Conservation (phyloP, 75 land plant genomes). For the Pinus tabuliformis region DNA sequence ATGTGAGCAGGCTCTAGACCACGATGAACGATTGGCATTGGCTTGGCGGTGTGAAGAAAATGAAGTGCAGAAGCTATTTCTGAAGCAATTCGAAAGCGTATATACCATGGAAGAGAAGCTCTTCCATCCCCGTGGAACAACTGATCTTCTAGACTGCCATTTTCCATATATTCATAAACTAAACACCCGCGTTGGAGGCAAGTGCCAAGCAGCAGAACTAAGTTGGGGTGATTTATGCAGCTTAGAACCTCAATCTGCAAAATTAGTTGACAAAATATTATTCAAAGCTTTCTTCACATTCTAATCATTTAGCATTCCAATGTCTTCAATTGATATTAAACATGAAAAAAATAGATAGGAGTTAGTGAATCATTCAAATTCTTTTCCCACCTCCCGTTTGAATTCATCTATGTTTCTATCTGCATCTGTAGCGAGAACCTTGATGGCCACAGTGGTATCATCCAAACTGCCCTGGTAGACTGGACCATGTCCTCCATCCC, state of each 20-base stretch:
- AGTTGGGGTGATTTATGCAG: conserved; percentile 35
- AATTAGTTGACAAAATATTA: too few species aligned
- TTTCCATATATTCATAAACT: conserved; percentile 61
- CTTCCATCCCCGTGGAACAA: conserved; percentile 23
- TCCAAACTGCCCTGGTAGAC: conserved; percentile 41
- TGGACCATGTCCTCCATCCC: conserved; percentile 56
- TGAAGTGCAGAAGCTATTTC: conserved; percentile 35
- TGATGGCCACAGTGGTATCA: conserved; percentile 40
- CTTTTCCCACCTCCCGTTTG: neutral
- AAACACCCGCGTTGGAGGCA: conserved; percentile 45
- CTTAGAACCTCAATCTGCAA: conserved; percentile 45
- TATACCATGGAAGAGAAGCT: conserved; percentile 27
- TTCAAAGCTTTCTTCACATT: too few species aligned
- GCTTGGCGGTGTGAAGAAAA: conserved; percentile 41
- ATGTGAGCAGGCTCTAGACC: conserved; percentile 59
- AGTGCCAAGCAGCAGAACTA: conserved; percentile 43
- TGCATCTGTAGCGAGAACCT: conserved; percentile 35
- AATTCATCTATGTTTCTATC: conserved; percentile 38
- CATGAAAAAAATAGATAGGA: too few species aligned
- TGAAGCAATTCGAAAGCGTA: conserved; percentile 28
- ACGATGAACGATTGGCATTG: conserved; percentile 49
- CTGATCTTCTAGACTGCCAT: conserved; percentile 55
- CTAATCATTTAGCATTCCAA: neutral
- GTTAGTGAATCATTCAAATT: too few species aligned
- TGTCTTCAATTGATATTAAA: neutral